A percentile compares a stretch with the other conserved stretches of the same genome.
phyloP scores from a whole-genome alignment of 495 filamentous ascomycete genomes.

The Pyrenula massariospora region DNA sequence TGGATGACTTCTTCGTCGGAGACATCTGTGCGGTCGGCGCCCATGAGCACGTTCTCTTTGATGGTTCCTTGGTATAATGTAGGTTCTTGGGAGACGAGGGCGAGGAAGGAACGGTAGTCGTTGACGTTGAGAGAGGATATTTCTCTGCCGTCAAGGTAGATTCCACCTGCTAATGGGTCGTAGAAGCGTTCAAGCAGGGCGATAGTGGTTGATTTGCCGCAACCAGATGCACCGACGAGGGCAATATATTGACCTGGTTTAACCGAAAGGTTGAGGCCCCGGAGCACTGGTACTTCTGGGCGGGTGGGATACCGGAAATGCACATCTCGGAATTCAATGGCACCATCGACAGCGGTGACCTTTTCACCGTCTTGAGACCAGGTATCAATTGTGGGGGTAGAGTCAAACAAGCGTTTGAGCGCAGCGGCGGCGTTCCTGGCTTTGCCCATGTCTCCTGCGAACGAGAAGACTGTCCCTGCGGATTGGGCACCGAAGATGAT shows the following conservation, averaged over 20 bases:
- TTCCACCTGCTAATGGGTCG: slow-evolving; percentile 21
- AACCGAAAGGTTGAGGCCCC: slow-evolving; percentile 5
- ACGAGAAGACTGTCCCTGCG: slow-evolving; percentile 35
- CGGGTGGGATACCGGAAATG: slow-evolving; percentile 12
- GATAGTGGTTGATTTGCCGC: slow-evolving; percentile 45
- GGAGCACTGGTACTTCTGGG: slow-evolving; percentile 3
- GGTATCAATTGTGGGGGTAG: slow-evolving; percentile 18
- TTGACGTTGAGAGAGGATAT: slow-evolving; percentile 8
- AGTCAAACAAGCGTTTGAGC: slow-evolving; percentile 24
- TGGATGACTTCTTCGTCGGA: slow-evolving; percentile 10
- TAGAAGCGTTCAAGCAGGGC: slow-evolving; percentile 44
- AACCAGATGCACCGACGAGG: slow-evolving; percentile 34
- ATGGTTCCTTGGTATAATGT: slow-evolving; percentile 29
- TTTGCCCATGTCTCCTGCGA: slow-evolving; percentile 33
- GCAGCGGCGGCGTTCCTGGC: slow-evolving; percentile 26
- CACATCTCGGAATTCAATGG: slow-evolving; percentile 8
- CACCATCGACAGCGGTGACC: slow-evolving; percentile 2
- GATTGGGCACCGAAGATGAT: slow-evolving; percentile 38
- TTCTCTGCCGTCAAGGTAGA: slow-evolving; percentile 15
- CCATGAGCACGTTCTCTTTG: slow-evolving; percentile 32
- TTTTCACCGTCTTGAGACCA: neutral
- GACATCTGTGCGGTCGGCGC: slow-evolving; percentile 11
- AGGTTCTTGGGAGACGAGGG: slow-evolving; percentile 31
- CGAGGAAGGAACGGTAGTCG: slow-evolving; percentile 14
- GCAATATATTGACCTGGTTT: slow-evolving; percentile 6